Evolutionary conservation across 345 rosid species (phyloP).

Genomic region (Aethionema arabicum): DNA sequence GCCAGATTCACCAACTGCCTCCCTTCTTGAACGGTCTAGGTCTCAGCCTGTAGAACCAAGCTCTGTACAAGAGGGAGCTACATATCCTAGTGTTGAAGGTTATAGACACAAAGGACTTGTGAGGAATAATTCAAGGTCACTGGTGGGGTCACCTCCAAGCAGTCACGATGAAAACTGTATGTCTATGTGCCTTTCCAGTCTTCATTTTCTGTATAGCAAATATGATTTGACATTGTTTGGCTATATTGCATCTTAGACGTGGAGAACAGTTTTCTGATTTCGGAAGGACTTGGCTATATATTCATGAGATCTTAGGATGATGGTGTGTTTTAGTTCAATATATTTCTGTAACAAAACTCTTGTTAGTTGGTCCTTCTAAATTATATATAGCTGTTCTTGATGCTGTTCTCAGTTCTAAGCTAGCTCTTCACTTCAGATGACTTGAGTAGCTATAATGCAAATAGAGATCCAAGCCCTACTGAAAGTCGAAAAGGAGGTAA

Average conservation of each 20-base stretch:
- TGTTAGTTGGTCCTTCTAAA: slow-evolving; percentile 14
- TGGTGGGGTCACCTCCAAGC: slow-evolving; percentile 50
- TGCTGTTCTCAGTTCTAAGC: slow-evolving; percentile 27
- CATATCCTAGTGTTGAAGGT: slow-evolving; percentile 44
- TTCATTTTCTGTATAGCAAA: slow-evolving; percentile 8
- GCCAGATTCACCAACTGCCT: slow-evolving; percentile 51
- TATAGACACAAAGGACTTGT: slow-evolving; percentile 46
- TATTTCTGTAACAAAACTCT: neutral
- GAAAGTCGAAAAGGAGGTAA: slow-evolving; percentile 79
- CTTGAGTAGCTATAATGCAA: slow-evolving; percentile 44
- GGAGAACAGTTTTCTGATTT: slow-evolving; percentile 5
- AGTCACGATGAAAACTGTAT: slow-evolving; percentile 61
- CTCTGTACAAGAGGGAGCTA: slow-evolving; percentile 44
- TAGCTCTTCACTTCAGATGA: slow-evolving; percentile 56
- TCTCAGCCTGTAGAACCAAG: slow-evolving; percentile 45
- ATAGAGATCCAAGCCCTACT: slow-evolving; percentile 46
- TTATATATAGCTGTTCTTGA: slow-evolving; percentile 4
- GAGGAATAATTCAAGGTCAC: slow-evolving; percentile 47
- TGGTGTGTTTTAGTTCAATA: neutral
- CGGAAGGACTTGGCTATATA: slow-evolving; percentile 3
- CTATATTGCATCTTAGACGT: slow-evolving; percentile 9
- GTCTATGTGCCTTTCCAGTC: slow-evolving; percentile 32
- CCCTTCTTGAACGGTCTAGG: slow-evolving; percentile 44
- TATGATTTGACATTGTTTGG: slow-evolving; percentile 9
- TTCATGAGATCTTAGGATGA: slow-evolving; percentile 17